These are phyloP conservation scores for Debaryomyces coudertii DNA, from an alignment of 1,139 yeast genomes.

Conservation along the genomic window DNA sequence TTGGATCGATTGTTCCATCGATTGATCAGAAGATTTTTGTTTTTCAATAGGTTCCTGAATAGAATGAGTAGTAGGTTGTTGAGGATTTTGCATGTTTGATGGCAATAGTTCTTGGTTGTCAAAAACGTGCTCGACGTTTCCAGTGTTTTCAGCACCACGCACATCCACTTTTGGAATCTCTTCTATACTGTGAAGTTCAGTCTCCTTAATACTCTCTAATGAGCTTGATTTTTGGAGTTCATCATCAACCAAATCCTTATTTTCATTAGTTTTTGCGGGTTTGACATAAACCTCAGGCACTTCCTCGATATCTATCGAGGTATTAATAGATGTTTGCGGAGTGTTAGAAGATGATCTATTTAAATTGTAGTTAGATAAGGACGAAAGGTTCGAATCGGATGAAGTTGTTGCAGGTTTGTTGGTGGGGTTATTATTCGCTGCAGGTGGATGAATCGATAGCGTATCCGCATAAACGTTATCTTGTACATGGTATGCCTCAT, in stretches of 20 bases:
- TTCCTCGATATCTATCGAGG: slow-evolving; percentile 12
- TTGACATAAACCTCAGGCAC: neutral
- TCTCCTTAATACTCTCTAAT: slow-evolving; percentile 6
- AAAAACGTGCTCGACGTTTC: neutral
- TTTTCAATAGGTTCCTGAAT: neutral
- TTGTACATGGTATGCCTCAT: neutral
- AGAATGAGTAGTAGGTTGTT: neutral
- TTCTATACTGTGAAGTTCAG: slow-evolving; percentile 7
- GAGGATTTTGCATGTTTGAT: neutral
- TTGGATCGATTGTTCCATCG: neutral
- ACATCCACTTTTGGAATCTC: slow-evolving; percentile 2
- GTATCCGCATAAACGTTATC: slow-evolving; percentile 4
- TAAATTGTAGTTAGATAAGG: slow-evolving; percentile 30
- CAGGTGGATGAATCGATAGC: slow-evolving; percentile 9
- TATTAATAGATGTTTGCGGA: slow-evolving; percentile 40
- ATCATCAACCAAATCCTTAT: slow-evolving; percentile 1
- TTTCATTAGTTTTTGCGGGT: neutral
- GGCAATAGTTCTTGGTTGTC: neutral
- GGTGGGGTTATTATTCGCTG: neutral
- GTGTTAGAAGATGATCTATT: slow-evolving; percentile 37
- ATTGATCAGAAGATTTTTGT: neutral
- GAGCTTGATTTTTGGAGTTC: slow-evolving; percentile 5
- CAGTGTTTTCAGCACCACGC: neutral
- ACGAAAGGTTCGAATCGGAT: slow-evolving; percentile 28
- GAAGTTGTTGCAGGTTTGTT: slow-evolving; percentile 9